Base-by-base conservation (phyloP, 2,329 filamentous ascomycete genomes). In the Trichoderma gracile region DNA sequence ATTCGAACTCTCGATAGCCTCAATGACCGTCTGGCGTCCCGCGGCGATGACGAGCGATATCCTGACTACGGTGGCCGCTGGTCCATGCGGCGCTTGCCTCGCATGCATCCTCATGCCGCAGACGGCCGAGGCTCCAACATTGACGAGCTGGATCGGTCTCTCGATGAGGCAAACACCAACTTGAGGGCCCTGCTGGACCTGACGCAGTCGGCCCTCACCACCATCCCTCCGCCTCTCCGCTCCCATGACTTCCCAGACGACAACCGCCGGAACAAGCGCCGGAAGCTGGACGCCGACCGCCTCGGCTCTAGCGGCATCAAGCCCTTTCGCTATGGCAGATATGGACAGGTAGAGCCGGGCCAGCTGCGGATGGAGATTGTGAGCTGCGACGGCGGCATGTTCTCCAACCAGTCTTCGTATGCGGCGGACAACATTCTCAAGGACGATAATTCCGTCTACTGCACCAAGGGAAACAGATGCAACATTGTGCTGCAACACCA, bases 401-500 rank as follows among this genome's bases (percentile, higher is more conserved):
- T 83, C 71, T 81, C 84, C 57, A 87, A 89, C 67, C 85, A 88
- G 70, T 78, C 81, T 62, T 78, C 81, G 12, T 91, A 91, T 68
- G 84, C 84, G 14, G 87, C 89, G 21, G 91, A 93, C 69, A 97
- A 97, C 74, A 88, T 97, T 30, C 81, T 98, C 67, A 87, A 86
- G 69, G 88, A 93, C 74, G 92, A 98, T 76, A 82, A 83, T 65
- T 91, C 89, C 12, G 92, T 97, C 2, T 98, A 97, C 74, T 96
- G 93, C 77, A 96, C 93, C 43, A 91, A 94, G 74, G 88, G 87
- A n/a, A 90, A 90, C 67, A 86, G 88, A 65, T 97, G 93, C 79
- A 97, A 97, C 73, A 86, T 98, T 70, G 82, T 98, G 14, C 77
- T 98, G 64, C 86, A 87, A 65, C 94, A 98, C 74, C 87, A 90